A percentile compares a stretch with the other conserved stretches of the same genome.
Conservation (phyloP, 305 asterid species). For the Fraxinus dipetala region DNA sequence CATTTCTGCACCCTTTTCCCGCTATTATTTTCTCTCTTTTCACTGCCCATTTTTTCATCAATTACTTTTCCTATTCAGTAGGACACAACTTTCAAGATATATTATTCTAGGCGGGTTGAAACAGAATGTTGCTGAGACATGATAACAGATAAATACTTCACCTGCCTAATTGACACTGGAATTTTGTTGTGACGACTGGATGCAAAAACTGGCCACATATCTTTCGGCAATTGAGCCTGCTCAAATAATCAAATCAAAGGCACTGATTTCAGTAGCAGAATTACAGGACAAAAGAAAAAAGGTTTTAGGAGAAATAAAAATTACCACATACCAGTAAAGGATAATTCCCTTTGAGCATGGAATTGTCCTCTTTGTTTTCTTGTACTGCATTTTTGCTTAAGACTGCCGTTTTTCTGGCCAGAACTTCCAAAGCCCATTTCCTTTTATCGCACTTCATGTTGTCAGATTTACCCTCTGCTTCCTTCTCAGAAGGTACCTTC, state of each 20-base stretch:
- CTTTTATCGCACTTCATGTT: constrained; percentile 61
- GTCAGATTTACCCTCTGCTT: constrained; percentile 39
- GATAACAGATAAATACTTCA: constrained; percentile 29
- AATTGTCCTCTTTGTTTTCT: constrained; percentile 56
- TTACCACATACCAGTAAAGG: constrained; percentile 57
- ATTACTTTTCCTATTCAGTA: neutral
- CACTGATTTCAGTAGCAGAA: constrained; percentile 20
- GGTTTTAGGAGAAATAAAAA: constrained; percentile 14
- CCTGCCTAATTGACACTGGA: constrained; percentile 80
- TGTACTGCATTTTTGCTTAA: constrained; percentile 44
- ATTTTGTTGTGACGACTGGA: constrained; percentile 74
- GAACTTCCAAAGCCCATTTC: constrained; percentile 93
- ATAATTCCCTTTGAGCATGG: constrained; percentile 63
- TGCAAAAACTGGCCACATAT: constrained; percentile 85
- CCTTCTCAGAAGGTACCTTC: constrained; percentile 50
- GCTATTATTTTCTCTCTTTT: constrained; percentile 12
- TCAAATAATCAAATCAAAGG: constrained; percentile 25
- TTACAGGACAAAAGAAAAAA: constrained; percentile 19
- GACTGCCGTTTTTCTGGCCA: constrained; percentile 77
- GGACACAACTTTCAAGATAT: constrained; percentile 8
- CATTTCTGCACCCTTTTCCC: constrained; percentile 18
- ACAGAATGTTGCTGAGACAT: constrained; percentile 9
- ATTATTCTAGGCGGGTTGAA: constrained; percentile 12
- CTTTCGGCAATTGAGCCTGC: constrained; percentile 94
- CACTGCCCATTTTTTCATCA: constrained; percentile 3